Evolutionary conservation across 176 grass and related monocot species (phyloP).

Genomic region (Puccinellia tenuiflora): DNA sequence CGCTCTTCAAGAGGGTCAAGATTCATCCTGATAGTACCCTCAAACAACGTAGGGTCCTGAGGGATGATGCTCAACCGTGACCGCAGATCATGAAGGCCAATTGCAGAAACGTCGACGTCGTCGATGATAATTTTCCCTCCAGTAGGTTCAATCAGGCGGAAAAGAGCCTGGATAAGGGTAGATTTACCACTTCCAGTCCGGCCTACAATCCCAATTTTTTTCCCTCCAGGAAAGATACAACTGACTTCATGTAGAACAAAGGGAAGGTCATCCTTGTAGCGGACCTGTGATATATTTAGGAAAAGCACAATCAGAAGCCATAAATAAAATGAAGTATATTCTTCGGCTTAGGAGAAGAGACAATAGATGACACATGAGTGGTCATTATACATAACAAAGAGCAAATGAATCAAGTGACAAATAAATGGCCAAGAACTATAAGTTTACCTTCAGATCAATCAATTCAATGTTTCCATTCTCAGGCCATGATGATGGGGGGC

Average conservation of each 20-base stretch:
- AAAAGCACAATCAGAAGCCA: conserved; percentile 6
- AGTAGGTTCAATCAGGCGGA: conserved; percentile 82
- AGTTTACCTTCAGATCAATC: conserved; percentile 80
- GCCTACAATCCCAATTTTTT: conserved; percentile 95
- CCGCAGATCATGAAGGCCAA: conserved; percentile 90
- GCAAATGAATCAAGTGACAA: background rate
- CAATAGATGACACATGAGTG: background rate
- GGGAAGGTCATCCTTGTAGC: conserved; percentile 89
- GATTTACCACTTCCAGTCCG: conserved; percentile 99
- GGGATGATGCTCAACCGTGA: conserved; percentile 92
- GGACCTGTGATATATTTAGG: conserved; percentile 43
- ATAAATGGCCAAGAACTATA: background rate
- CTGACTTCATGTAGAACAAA: conserved; percentile 76
- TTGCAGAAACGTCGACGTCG: conserved; percentile 57
- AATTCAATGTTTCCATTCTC: conserved; percentile 74
- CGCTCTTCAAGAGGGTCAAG: conserved; percentile 87
- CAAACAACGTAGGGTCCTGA: conserved; percentile 93
- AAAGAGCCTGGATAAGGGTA: conserved; percentile 97
- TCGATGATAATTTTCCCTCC: conserved; percentile 86
- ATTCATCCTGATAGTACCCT: conserved; percentile 90
- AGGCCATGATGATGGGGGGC: conserved; percentile 62
- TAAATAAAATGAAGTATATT: background rate
- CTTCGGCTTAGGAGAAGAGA: background rate
- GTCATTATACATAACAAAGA: background rate
- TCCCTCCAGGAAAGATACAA: conserved; percentile 80